Evolutionary conservation across 179 eudicot species (phyloP).

Genomic region (Actinidia arguta): DNA sequence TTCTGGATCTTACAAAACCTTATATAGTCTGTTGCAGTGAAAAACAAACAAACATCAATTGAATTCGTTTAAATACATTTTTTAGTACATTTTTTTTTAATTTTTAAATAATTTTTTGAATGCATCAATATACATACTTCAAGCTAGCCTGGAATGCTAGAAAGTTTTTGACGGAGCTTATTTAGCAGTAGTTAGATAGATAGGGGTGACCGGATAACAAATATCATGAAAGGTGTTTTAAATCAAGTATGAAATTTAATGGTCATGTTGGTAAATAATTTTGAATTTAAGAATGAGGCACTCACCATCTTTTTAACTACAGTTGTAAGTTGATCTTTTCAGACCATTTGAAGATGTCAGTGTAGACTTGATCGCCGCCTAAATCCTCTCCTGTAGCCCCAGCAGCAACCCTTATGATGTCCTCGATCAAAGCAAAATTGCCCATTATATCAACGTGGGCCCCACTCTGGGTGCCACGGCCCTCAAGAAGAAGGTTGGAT

Average conservation of each 20-base stretch:
- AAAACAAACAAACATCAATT: no score
- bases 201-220: neutral
- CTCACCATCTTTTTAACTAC: conserved; percentile 19
- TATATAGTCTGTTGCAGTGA: neutral
- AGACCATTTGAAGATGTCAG: conserved; percentile 90
- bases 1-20: neutral
- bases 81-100: no score
- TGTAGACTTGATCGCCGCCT: conserved; percentile 89
- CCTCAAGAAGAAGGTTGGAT: conserved; percentile 72
- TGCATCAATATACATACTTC: neutral
- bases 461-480: conserved; percentile 96
- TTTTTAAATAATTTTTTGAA: no score
- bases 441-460: conserved; percentile 98
- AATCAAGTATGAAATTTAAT: neutral
- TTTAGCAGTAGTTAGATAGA: neutral
- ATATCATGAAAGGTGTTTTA: neutral
- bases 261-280: neutral
- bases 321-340: conserved; percentile 64
- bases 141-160: neutral
- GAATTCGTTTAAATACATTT: no score
- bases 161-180: neutral
- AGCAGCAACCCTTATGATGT: conserved; percentile 87
- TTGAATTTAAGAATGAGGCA: neutral
- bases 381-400: conserved; percentile 81
- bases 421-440: conserved; percentile 90